Evolutionary conservation across 2,329 filamentous ascomycete genomes (phyloP), one percentile per base, ranked within the genome.

Genomic region (Phaeoacremonium minimum): DNA sequence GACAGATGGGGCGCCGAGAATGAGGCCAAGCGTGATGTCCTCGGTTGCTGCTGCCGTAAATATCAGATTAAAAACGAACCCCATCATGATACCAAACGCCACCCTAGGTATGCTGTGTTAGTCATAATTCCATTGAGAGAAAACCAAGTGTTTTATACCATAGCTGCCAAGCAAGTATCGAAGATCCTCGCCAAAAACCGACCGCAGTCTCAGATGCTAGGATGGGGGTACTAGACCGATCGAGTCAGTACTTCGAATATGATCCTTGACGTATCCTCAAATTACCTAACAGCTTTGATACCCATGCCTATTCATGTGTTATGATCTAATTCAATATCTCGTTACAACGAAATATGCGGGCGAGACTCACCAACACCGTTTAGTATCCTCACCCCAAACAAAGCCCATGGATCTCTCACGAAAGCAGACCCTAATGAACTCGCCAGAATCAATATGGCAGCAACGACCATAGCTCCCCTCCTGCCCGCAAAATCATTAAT

Each of bases 141-240:
- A 14, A 5, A 15, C 30, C 6, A 18, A 11, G 7, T 5, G 8
- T 12, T 11, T 32, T 41, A 4, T 40, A 54, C 63, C 64, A 68
- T 3, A 71, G 48, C 28, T 71, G 67, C 67, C 67, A 71, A 5
- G 63, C 64, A 0, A 71, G 53, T 13, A 70, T 66, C 2, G 63
- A 64, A 11, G 64, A 67, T 2, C 67, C 68, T 47, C 67, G 56
- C 67, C 67, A 71, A 42, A 63, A 69, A 0, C 65, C 63, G 12
- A 69, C 57, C 0, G 67, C 63, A 0, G 65, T 69, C 46, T 71
- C 68, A 7, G 63, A 64, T 3, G 66, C 67, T 3, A 71, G 53
- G 13, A 71, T 67, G 1, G 67, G 63, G 0, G 67, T 66, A 26
- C 65, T 71, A n/a, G n/a, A n/a, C n/a, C n/a, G n/a, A n/a, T n/a